Percentiles rank a stretch among this genome's conserved stretches.
Evolutionary conservation across 129 eudicot species (phyloP).

Genomic region (Pulicaria dysenterica): DNA sequence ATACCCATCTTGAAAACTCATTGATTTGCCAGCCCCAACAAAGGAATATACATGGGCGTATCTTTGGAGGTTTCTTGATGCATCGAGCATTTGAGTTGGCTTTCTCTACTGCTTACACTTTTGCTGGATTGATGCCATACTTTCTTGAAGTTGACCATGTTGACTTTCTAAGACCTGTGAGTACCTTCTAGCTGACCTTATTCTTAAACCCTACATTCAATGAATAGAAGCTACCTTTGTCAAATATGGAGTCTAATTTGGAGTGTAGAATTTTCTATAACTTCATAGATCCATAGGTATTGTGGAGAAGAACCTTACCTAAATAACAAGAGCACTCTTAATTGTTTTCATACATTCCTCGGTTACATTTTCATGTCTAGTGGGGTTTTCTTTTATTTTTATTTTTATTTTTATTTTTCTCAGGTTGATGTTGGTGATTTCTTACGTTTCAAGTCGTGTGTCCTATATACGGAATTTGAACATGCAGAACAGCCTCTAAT

Average conservation of each 20-base stretch:
- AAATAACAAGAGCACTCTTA: too few species aligned
- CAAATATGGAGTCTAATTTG: not conserved
- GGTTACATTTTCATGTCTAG: not conserved
- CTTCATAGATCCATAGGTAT: too few species aligned
- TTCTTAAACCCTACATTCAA: not conserved
- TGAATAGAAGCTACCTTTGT: not conserved
- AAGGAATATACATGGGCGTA: conserved; percentile 89
- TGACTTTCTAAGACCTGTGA: conserved; percentile 84
- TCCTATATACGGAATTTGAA: conserved; percentile 76
- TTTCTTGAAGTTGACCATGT: conserved; percentile 95
- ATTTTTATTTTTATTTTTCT: not conserved
- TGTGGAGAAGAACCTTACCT: too few species aligned
- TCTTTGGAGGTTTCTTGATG: conserved; percentile 97
- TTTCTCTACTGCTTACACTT: conserved; percentile 86
- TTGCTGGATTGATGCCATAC: conserved; percentile 88
- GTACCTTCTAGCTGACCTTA: conserved; percentile 24
- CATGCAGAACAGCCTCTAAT: conserved; percentile 77
- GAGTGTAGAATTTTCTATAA: too few species aligned
- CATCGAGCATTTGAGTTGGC: conserved; percentile 97
- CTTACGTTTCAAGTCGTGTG: conserved; percentile 89
- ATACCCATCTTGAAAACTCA: conserved; percentile 85
- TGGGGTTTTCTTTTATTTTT: not conserved
- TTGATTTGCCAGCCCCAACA: conserved; percentile 97
- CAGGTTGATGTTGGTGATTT: conserved; percentile 99
- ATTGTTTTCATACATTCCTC: not conserved